Evolutionary conservation across 73 alveolate genomes (phyloP).

Genomic region (Uronychia setigera): DNA sequence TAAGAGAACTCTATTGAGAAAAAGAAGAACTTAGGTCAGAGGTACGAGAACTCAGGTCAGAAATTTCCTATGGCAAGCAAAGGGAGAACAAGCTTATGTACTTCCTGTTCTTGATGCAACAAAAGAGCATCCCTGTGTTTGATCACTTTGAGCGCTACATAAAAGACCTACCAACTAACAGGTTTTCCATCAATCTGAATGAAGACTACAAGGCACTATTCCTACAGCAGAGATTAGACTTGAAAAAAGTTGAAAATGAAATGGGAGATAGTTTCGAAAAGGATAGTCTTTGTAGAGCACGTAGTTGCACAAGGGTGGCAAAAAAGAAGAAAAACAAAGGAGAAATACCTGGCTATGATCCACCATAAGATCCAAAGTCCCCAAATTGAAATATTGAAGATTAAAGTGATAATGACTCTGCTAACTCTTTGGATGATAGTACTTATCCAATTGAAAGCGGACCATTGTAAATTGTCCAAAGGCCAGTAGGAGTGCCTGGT

Average conservation of each 20-base stretch:
- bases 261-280: too few relatives aligned
- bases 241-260: neutral
- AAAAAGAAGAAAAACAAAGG: neutral
- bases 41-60: constrained; percentile 46
- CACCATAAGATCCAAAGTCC: neutral
- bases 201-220: constrained; percentile 28
- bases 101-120: constrained; percentile 21
- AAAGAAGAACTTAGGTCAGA: constrained; percentile 41
- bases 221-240: constrained; percentile 4
- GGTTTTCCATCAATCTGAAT: constrained; percentile 41
- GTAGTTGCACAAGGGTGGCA: neutral
- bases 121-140: constrained; percentile 36
- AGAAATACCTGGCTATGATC: neutral
- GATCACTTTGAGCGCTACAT: constrained; percentile 36
- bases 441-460: neutral
- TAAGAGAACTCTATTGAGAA: constrained; percentile 18
- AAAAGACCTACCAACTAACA: constrained; percentile 27
- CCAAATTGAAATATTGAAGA: neutral
- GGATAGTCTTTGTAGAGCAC: neutral
- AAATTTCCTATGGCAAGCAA: constrained; percentile 36
- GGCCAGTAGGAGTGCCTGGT: neutral
- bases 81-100: constrained; percentile 50
- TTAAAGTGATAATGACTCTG: neutral
- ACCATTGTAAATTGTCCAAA: neutral
- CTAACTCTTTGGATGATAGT: neutral